phyloP scores from a whole-genome alignment of 306 rosid genomes.

The Ammopiptanthus mongolicus region DNA sequence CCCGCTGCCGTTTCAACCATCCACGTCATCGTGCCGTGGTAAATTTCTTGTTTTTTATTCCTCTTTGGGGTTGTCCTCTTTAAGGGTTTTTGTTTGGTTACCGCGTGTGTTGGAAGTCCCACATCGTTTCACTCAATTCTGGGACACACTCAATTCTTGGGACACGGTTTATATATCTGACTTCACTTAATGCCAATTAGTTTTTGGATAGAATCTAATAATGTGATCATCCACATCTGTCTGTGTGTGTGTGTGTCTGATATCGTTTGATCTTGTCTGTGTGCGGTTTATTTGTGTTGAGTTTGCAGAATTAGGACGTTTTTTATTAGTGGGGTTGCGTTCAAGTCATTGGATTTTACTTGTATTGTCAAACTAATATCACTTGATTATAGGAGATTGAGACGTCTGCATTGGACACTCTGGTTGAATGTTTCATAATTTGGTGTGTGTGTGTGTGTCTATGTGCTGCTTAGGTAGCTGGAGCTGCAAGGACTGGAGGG shows the following conservation, averaged over 20 bases:
- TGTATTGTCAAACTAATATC: neutral
- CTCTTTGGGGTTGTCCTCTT: slow-evolving; percentile 2
- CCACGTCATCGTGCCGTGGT: slow-evolving; percentile 88
- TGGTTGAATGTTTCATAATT: slow-evolving; percentile 29
- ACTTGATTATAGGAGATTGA: slow-evolving; percentile 22
- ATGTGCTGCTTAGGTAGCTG: slow-evolving; percentile 59
- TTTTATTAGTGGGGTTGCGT: slow-evolving; percentile 9
- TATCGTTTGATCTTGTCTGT: slow-evolving; percentile 38
- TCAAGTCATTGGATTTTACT: slow-evolving; percentile 18
- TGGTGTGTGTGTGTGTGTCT: neutral
- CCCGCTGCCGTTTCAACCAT: slow-evolving; percentile 95
- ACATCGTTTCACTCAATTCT: no score
- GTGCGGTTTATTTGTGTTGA: slow-evolving; percentile 10
- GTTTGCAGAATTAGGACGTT: neutral
- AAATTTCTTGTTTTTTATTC: slow-evolving; percentile 24
- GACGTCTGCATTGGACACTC: slow-evolving; percentile 11
- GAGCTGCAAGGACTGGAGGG: slow-evolving; percentile 66
- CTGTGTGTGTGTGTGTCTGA: neutral
- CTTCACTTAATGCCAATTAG: no score
- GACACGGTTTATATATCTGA: no score
- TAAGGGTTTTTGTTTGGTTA: slow-evolving; percentile 27
- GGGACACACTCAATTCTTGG: no score
- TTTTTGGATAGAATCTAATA: no score
- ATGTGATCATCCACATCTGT: slow-evolving; percentile 13
- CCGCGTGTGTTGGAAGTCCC: no score